A percentile compares a stretch with the other conserved stretches of the same genome.
Evolutionary conservation across 2,329 filamentous ascomycete species (phyloP).

Genomic region (Colletotrichum brevisporum): DNA sequence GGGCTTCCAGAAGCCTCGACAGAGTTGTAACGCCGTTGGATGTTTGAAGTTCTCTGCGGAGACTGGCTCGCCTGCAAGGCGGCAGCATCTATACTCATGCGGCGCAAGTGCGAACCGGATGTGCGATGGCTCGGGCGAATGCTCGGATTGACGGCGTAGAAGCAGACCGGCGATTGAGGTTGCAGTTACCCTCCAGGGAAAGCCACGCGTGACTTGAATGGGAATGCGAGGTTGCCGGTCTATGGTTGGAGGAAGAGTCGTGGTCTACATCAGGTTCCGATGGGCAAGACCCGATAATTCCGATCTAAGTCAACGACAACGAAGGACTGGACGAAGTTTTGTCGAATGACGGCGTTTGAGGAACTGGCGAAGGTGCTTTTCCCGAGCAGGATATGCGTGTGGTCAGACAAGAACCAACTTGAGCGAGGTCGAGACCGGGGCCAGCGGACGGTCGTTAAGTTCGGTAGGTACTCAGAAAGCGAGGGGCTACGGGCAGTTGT

Average conservation of each 20-base stretch:
- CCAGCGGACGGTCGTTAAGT: conserved; percentile 25
- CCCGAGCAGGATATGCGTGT: conserved; percentile 17
- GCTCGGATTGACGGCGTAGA: conserved; percentile 61
- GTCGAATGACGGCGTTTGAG: conserved; percentile 26
- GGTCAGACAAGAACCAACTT: conserved; percentile 33
- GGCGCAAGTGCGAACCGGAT: conserved; percentile 8
- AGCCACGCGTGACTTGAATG: conserved; percentile 54
- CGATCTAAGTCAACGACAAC: neutral
- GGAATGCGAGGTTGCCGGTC: conserved; percentile 42
- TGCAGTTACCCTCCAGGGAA: conserved; percentile 57
- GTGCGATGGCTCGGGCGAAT: conserved; percentile 23
- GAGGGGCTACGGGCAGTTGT: conserved; percentile 20
- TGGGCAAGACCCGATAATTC: neutral
- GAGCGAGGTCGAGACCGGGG: conserved; percentile 33
- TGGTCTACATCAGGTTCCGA: neutral
- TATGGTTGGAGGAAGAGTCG: neutral
- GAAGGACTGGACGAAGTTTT: conserved; percentile 3
- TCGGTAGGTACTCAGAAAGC: conserved; percentile 14
- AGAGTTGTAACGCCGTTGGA: conserved; percentile 23
- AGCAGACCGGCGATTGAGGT: conserved; percentile 64
- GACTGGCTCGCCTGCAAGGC: conserved; percentile 7
- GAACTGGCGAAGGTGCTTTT: conserved; percentile 21
- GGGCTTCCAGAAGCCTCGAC: conserved; percentile 14
- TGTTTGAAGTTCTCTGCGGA: conserved; percentile 2
- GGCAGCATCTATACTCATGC: conserved; percentile 25